phyloP scores from a whole-genome alignment of 345 rosid genomes.

The Citrus mangshanensis region DNA sequence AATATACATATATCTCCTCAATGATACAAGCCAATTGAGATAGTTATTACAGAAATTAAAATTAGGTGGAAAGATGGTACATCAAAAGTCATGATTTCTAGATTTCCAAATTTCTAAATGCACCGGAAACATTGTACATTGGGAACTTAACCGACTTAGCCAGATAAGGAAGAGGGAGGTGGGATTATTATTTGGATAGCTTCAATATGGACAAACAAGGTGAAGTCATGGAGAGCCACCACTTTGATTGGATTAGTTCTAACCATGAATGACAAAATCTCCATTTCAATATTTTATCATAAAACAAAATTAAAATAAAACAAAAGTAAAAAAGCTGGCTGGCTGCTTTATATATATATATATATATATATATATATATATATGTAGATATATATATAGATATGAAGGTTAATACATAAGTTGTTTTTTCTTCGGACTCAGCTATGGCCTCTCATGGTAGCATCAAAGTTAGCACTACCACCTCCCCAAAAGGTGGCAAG shows the following conservation, averaged over 20 bases:
- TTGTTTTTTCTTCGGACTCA: not conserved
- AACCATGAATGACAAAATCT: not conserved
- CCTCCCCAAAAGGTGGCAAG: constrained; percentile 33
- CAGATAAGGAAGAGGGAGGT: not conserved
- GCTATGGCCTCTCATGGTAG: constrained; percentile 20
- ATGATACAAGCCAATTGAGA: not conserved
- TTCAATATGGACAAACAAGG: constrained; percentile 11
- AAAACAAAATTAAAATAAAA: not conserved
- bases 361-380: too few species aligned
- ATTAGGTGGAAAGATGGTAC: not conserved
- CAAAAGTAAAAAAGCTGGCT: not conserved
- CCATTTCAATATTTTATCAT: not conserved
- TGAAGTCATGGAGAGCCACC: not conserved
- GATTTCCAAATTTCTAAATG: not conserved
- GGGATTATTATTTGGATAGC: not conserved
- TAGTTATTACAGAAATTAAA: not conserved
- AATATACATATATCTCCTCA: not conserved
- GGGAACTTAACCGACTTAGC: not conserved
- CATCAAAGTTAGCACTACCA: constrained; percentile 15
- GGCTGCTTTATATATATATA: too few species aligned
- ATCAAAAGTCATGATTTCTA: not conserved
- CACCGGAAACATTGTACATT: not conserved
- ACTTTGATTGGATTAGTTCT: not conserved
- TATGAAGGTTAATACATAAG: not conserved
- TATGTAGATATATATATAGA: too few species aligned